These are phyloP conservation scores for Calophaca sinica DNA, from an alignment of 306 rosid species.

Conservation along the genomic window DNA sequence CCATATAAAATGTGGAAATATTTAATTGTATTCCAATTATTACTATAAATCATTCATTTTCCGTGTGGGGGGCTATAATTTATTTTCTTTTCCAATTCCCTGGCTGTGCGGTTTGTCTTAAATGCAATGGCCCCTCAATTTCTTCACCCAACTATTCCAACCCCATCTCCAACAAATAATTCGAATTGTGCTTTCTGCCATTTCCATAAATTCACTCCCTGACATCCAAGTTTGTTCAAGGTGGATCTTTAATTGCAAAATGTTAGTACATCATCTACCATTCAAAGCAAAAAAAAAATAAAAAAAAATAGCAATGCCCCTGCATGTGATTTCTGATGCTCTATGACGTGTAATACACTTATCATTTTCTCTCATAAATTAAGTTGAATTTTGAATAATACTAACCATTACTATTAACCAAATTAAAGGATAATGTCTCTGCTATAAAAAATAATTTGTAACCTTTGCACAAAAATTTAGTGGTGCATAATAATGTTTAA, in stretches of 20 bases:
- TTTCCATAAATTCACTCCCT: constrained; percentile 51
- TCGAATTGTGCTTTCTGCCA: constrained; percentile 44
- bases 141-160: constrained; percentile 48
- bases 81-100: constrained; percentile 37
- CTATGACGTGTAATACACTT: not conserved
- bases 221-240: constrained; percentile 52
- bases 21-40: constrained; percentile 23
- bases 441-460: not conserved
- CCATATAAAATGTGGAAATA: constrained; percentile 29
- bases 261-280: constrained; percentile 34
- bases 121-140: constrained; percentile 63
- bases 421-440: not conserved
- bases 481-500: not conserved
- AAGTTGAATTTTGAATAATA: not conserved
- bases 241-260: constrained; percentile 48
- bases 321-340: constrained; percentile 42
- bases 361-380: constrained; percentile 10
- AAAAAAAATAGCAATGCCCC: too few relatives aligned
- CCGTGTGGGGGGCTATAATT: constrained; percentile 35
- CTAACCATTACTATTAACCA: not conserved
- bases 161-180: constrained; percentile 45
- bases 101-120: constrained; percentile 54
- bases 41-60: constrained; percentile 41
- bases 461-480: not conserved
- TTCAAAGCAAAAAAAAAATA: constrained; percentile 12